Evolutionary conservation across 441 rosid genomes (phyloP).

Genomic region (Croton laevigatus): DNA sequence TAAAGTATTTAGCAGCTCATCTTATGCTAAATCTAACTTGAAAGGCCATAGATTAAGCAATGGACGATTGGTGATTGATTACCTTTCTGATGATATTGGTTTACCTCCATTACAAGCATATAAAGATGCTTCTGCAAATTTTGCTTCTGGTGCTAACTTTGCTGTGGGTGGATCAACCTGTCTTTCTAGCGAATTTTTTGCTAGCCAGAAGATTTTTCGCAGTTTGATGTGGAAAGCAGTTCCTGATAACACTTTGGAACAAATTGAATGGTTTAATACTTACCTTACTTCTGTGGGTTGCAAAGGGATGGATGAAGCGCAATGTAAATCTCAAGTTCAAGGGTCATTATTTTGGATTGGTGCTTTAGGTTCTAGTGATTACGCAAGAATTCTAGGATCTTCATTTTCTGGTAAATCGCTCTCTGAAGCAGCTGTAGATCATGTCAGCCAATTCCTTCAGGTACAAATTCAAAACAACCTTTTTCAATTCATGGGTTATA

Average conservation of each 20-base stretch:
- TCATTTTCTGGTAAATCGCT: conserved; percentile 20
- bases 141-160: conserved; percentile 38
- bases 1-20: neutral
- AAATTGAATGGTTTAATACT: conserved; percentile 39
- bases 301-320: conserved; percentile 13
- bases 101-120: conserved; percentile 34
- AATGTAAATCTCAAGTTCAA: conserved; percentile 15
- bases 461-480: conserved; percentile 22
- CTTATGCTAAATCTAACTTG: neutral
- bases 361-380: conserved; percentile 43
- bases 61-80: conserved; percentile 45
- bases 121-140: conserved; percentile 17
- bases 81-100: conserved; percentile 32
- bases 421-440: conserved; percentile 23
- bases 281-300: conserved; percentile 10
- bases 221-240: conserved; percentile 28
- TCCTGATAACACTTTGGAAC: conserved; percentile 28
- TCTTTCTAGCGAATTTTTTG: conserved; percentile 26
- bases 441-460: conserved; percentile 26
- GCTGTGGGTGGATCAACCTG: conserved; percentile 45
- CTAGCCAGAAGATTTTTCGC: neutral
- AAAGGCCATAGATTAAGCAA: conserved; percentile 27
- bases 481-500: neutral
- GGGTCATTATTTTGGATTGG: conserved; percentile 47
- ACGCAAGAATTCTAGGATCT: conserved; percentile 35